Base-by-base conservation (phyloP, 345 rosid genomes). In the Salix brachista region DNA sequence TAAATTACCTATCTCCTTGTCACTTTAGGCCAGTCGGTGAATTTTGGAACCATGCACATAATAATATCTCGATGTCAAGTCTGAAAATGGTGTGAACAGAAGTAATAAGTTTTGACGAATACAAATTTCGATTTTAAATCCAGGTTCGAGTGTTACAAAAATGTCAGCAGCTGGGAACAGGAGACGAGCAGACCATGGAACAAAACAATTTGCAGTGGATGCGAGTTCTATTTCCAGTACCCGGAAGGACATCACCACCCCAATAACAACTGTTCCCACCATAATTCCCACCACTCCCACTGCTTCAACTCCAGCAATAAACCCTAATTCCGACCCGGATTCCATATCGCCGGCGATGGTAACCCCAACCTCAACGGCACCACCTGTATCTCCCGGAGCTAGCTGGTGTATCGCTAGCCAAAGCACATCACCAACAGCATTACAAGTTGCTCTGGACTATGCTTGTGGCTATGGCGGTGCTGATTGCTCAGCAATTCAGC, bases 331-430 rank as follows among this genome's bases (percentile, higher is more conserved):
- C 0, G 77, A 77, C 78, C 90, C 71, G 14, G 41, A 70, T 32
- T 80, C 88, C 5, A 69, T 82, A 4, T 14, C 89, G n/a, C 86
- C 89, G 0, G 41, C 78, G 8, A 54, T 54, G 41, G 52, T 75
- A 3, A 76, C 78, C 25, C 82, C 90, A 0, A 3, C 80, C 2
- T 64, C 82, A 8, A 36, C 76, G 8, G 65, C 75, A 6, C 46
- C 85, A 1, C 78, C 89, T 0, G 84, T 48, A 3, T 78, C 90
- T 9, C 42, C 81, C 8, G 88, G 86, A 18, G 84, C 79, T 11
- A 91, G 93, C 77, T 95, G 99, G 99, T 95, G 97, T 67, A 87
- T 93, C 1, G 97, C 97, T 23, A 89, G 87, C 87, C 91, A 83
- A 71, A 85, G 91, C 75, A 91, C 95, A 13, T 89, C 94, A 2